A percentile compares a stretch with the other conserved stretches of the same genome.
Evolutionary conservation across 2,329 filamentous ascomycete genomes (phyloP).

Genomic region (Monilinia laxa): DNA sequence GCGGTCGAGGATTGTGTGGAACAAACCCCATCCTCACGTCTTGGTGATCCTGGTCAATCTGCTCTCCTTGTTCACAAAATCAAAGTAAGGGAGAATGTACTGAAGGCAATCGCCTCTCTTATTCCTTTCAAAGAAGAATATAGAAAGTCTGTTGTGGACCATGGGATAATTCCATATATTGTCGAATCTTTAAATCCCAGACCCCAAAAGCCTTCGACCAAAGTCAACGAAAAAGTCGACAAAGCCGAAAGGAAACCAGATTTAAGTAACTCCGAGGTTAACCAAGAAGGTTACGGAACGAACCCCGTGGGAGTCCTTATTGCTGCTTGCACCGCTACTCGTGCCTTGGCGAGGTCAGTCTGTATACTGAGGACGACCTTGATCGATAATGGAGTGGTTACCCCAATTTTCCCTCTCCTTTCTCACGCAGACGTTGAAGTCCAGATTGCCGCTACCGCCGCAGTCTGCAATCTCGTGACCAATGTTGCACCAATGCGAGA

Average conservation of each 20-base stretch:
- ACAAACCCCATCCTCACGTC: constrained; percentile 44
- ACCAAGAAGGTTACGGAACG: constrained; percentile 55
- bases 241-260: constrained; percentile 34
- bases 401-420: constrained; percentile 74
- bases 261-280: constrained; percentile 28
- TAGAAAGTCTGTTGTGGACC: constrained; percentile 76
- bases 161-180: constrained; percentile 77
- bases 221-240: constrained; percentile 41
- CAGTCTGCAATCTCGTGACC: constrained; percentile 79
- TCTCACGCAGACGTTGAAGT: constrained; percentile 74
- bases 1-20: constrained; percentile 25
- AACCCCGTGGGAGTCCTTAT: constrained; percentile 79
- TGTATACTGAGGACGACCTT: constrained; percentile 80
- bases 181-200: constrained; percentile 75
- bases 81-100: constrained; percentile 69
- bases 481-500: constrained; percentile 91
- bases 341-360: constrained; percentile 81
- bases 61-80: constrained; percentile 66
- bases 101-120: constrained; percentile 80
- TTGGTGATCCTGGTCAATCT: constrained; percentile 63
- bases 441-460: constrained; percentile 80
- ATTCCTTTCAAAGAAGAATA: constrained; percentile 80
- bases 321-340: constrained; percentile 78
- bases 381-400: constrained; percentile 79
- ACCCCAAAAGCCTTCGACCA: constrained; percentile 50